Conservation (phyloP, 2,329 filamentous ascomycete species). For the Phaeomoniella chlamydospora region DNA sequence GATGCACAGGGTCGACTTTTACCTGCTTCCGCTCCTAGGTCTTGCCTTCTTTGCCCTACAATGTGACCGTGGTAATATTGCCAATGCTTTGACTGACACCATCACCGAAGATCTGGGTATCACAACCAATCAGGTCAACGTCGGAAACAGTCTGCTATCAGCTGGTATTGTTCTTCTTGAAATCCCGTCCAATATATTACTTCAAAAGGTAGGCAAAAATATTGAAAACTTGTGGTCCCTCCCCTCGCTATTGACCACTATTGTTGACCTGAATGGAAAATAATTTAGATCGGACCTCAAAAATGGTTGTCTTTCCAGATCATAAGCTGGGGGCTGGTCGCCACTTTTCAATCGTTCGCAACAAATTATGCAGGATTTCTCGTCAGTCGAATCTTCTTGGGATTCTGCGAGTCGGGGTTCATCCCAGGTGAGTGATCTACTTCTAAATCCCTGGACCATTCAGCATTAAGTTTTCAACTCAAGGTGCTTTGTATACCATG, state of each 20-base stretch:
- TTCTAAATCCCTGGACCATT: background rate
- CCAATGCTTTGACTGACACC: conserved; percentile 37
- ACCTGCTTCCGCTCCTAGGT: conserved; percentile 14
- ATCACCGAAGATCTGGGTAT: conserved; percentile 36
- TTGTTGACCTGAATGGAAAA: background rate
- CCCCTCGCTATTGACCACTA: background rate
- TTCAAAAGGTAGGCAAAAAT: conserved; percentile 16
- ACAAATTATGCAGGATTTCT: conserved; percentile 32
- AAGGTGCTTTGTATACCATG: conserved; percentile 16
- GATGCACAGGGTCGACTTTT: conserved; percentile 6
- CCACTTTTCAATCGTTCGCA: conserved; percentile 40
- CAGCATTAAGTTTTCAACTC: background rate
- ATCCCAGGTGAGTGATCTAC: conserved; percentile 38
- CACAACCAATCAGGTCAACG: conserved; percentile 38
- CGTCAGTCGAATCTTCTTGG: conserved; percentile 36
- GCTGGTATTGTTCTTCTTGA: conserved; percentile 33
- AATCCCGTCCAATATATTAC: conserved; percentile 39
- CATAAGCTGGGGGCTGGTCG: conserved; percentile 34
- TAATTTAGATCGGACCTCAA: conserved; percentile 34
- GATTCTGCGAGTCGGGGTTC: conserved; percentile 39
- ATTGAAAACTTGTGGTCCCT: too few relatives aligned
- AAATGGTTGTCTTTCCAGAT: conserved; percentile 40
- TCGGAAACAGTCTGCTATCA: conserved; percentile 37
- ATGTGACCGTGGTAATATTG: conserved; percentile 18
- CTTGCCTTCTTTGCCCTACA: conserved; percentile 16